Base-by-base conservation (phyloP, 106 monocot species). In the Dactylorhiza incarnata region DNA sequence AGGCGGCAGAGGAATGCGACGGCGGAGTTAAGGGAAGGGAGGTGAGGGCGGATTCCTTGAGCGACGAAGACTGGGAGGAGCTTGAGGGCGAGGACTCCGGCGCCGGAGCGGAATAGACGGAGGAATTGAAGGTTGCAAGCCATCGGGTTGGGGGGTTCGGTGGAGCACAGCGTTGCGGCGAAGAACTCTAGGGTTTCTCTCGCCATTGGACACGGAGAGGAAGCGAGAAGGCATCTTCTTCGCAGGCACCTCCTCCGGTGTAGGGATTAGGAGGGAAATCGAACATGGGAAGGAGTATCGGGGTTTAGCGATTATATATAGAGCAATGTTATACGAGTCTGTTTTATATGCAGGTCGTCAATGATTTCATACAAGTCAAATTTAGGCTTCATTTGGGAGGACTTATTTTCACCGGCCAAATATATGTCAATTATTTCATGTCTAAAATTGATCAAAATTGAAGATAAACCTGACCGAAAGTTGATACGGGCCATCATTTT, bases 81-180 rank as follows among this genome's bases (percentile, higher is more conserved):
- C 68, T 77, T 77, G 54, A 77, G 62, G 6, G 68, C 69, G 65
- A 77, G 77, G 51, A 68, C 69, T 68, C 77, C 69, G 77, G 22
- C 16, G 45, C 59, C 58, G 62, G 75, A 24, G 48, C 75, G 44
- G 19, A 61, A 8, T 58, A 75, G 75, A 22, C 25, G 50, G 26
- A 68, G 45, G 77, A 68, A 26, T 11, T 24, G 77, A 69, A 77
- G n/a, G 77, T 69, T 77, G 68, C 24, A 51, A 46, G 68, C 11
- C 17, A 22, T 0, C 2, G 68, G 51, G 24, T 37, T 56, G 20
- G 45, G 58, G 45, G 58, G 11, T 44, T 13, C 37, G 75, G 54
- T 25, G 4, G 75, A 44, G n/a, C 56, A 5, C 20, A 54, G 75
- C 15, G 26, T 44, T 45, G 44, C n/a, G n/a, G 58, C 54, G 58